Evolutionary conservation across 176 grass and related monocot species (phyloP).

Genomic region (Lolium rigidum): DNA sequence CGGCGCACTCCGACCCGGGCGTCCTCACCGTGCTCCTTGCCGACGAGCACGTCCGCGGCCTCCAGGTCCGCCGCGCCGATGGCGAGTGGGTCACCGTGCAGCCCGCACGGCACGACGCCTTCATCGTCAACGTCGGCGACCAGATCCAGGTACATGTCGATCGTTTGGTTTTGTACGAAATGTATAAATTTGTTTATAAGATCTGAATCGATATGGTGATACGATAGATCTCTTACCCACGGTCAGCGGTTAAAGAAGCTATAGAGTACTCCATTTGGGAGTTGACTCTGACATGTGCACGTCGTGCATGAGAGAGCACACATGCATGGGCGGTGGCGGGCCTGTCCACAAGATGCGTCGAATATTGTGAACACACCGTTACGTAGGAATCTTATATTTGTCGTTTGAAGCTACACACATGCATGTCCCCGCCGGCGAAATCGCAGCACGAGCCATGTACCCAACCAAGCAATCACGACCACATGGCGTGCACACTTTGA

Average conservation of each 20-base stretch:
- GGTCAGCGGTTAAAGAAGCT: not conserved
- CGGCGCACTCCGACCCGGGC: conserved; percentile 84
- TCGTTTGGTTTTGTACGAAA: not conserved
- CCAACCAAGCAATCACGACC: not conserved
- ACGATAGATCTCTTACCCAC: not conserved
- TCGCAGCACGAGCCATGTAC: conserved; percentile 13
- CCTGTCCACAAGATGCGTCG: not conserved
- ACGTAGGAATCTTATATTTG: not conserved
- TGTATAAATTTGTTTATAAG: not conserved
- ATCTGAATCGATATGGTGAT: not conserved
- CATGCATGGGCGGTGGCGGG: conserved; percentile 49
- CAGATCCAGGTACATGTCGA: conserved; percentile 65
- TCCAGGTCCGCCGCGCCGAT: conserved; percentile 69
- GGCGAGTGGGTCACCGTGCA: conserved; percentile 82
- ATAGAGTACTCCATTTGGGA: not conserved
- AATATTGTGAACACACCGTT: not conserved
- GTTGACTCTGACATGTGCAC: conserved; percentile 16
- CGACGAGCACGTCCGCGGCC: conserved; percentile 75
- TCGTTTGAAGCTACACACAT: conserved; percentile 5
- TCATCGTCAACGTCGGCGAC: conserved; percentile 91
- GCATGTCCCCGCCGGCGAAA: conserved; percentile 32
- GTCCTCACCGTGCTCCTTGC: conserved; percentile 76
- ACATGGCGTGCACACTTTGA: not conserved
- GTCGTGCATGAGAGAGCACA: conserved; percentile 3
- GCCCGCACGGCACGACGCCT: conserved; percentile 57